Evolutionary conservation across 2,329 filamentous ascomycete species (phyloP), one percentile per base, ranked within the genome.

Genomic region (Ceratocystiopsis minuta): DNA sequence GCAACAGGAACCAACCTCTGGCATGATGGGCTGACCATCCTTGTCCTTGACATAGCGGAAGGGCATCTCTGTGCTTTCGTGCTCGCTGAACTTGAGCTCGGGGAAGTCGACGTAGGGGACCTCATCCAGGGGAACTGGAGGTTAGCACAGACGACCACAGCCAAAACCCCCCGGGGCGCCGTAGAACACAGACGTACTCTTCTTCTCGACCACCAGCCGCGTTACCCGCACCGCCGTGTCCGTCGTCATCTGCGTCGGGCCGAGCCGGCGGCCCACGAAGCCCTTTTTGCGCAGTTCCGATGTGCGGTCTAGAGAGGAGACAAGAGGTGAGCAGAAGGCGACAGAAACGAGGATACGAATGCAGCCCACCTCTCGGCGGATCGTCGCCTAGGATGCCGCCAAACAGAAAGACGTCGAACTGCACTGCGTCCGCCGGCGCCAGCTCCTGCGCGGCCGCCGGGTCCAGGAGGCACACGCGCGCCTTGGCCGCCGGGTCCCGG

Each of bases 221-320:
- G 90, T 96, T 37, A 95, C 88, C 50, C 90, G 73, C 40, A 95
- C 90, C 5, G 90, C 90, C 16, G 90, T 98, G 58, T 98, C 90
- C 5, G 90, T 98, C 3, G 90, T 96, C 88, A 98, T 95, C 61
- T 98, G 90, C 52, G 87, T 79, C 9, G 88, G 84, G 0, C 90
- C 90, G 28, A 98, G 67, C 44, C 90, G 72, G 41, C 90, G 77
- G 44, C 88, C 86, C 44, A 78, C 68, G 53, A 93, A 98, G 3
- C 90, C 90, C 57, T 96, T 94, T 60, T 84, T 86, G 41, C 90
- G 77, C 52, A 98, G 65, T 59, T 98, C 90, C n/a, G 83, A 88
- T 5, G 90, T 98, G 47, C 90, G 79, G 61, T 96, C 88, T 92
- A 44, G 9, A 34, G 14, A 16, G 7, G 20, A 20, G 20, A 4